phyloP scores from a whole-genome alignment of 2,329 filamentous ascomycete genomes.

The Cladosporium sp. region DNA sequence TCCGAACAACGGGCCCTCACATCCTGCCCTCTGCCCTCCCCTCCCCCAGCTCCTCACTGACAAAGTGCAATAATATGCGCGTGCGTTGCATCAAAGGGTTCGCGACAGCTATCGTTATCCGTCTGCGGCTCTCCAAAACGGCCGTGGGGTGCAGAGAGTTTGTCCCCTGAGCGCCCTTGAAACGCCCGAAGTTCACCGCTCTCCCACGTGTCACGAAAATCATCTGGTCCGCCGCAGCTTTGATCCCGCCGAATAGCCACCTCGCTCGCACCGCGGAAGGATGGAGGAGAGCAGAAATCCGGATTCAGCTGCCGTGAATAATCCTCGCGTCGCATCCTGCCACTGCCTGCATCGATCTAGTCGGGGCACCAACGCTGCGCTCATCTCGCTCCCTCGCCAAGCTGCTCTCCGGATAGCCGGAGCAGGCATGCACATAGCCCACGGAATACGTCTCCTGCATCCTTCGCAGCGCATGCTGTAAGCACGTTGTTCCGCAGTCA shows the following conservation, averaged over 20 bases:
- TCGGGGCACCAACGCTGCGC: too few relatives aligned
- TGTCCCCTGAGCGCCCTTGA: background rate
- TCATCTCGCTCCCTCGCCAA: too few relatives aligned
- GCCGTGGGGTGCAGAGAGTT: conserved; percentile 5
- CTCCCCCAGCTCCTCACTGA: background rate
- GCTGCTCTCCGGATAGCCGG: conserved; percentile 3
- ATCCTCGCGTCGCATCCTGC: too few relatives aligned
- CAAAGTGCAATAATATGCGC: background rate
- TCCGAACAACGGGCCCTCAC: conserved; percentile 3
- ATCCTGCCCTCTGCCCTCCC: background rate
- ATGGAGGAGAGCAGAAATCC: background rate
- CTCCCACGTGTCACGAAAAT: background rate
- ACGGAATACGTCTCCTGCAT: conserved; percentile 4
- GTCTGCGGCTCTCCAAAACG: conserved; percentile 1
- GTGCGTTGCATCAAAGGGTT: background rate
- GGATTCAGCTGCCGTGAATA: too few relatives aligned
- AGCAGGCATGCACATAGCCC: background rate
- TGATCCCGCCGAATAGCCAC: background rate
- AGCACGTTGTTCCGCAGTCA: too few relatives aligned
- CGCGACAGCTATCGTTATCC: background rate
- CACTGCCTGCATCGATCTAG: too few relatives aligned
- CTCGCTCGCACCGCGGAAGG: conserved; percentile 2
- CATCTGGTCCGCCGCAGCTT: background rate
- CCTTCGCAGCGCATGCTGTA: background rate
- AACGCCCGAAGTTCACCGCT: background rate